A percentile compares a stretch with the other conserved stretches of the same genome.
These are phyloP conservation scores for Kalmusia sp. DNA, from an alignment of 2,329 filamentous ascomycete species.

Conservation along the genomic window DNA sequence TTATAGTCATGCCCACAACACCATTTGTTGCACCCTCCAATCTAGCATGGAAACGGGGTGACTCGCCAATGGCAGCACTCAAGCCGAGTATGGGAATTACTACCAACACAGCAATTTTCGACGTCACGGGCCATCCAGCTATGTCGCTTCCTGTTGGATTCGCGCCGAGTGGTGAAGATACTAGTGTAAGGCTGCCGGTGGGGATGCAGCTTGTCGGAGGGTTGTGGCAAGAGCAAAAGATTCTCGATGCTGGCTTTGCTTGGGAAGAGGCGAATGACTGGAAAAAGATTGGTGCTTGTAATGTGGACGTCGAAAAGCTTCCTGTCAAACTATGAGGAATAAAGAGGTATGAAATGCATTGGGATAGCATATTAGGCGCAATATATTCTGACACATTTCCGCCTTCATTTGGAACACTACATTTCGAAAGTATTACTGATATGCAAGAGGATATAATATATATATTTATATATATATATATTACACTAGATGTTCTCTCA, in stretches of 20 bases:
- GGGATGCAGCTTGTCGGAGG: conserved; percentile 50
- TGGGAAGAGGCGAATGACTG: conserved; percentile 39
- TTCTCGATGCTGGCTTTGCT: conserved; percentile 32
- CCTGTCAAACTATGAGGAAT: conserved; percentile 22
- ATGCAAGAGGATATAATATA: no score
- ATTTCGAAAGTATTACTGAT: no score
- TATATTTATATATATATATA: no score
- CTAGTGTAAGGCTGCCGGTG: conserved; percentile 39
- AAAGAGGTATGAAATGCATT: no score
- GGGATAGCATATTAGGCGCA: background rate
- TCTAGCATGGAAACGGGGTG: conserved; percentile 31
- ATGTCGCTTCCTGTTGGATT: conserved; percentile 38
- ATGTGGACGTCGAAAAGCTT: conserved; percentile 12
- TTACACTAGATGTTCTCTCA: no score
- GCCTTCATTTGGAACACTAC: background rate
- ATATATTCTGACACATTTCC: background rate
- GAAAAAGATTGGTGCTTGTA: conserved; percentile 16
- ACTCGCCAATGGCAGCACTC: conserved; percentile 34
- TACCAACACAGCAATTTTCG: conserved; percentile 37
- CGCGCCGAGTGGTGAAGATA: conserved; percentile 27
- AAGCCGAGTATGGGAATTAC: conserved; percentile 39
- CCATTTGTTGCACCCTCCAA: conserved; percentile 33
- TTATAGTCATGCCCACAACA: conserved; percentile 52
- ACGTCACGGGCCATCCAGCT: conserved; percentile 40
- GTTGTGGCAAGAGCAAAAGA: conserved; percentile 46